phyloP scores from a whole-genome alignment of 345 rosid genomes.

The Lepidium aucheri region DNA sequence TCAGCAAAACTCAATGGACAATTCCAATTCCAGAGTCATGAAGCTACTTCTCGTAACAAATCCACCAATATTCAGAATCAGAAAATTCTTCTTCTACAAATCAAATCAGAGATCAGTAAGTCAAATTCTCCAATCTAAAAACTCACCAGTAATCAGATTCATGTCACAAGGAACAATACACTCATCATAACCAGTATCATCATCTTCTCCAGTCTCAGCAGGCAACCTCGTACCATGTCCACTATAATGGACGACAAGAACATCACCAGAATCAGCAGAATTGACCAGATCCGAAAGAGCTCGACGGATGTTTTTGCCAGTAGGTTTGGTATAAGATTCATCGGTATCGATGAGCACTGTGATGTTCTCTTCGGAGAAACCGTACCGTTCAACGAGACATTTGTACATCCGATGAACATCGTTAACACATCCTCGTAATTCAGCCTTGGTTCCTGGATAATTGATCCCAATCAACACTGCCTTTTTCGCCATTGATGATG shows the following conservation, averaged over 20 bases:
- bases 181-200: constrained; percentile 91
- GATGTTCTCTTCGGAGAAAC: constrained; percentile 58
- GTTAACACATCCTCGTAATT: constrained; percentile 82
- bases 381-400: constrained; percentile 63
- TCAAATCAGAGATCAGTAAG: background rate
- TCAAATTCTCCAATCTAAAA: background rate
- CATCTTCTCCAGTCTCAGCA: constrained; percentile 94
- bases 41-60: background rate
- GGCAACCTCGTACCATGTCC: constrained; percentile 98
- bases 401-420: constrained; percentile 65
- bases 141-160: constrained; percentile 86
- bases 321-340: constrained; percentile 49
- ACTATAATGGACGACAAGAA: constrained; percentile 82
- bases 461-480: constrained; percentile 83
- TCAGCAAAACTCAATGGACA: background rate
- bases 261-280: constrained; percentile 53
- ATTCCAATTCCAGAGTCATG: background rate
- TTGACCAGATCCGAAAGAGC: constrained; percentile 51
- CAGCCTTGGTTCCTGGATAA: constrained; percentile 85
- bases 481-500: constrained; percentile 48
- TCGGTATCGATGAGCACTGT: constrained; percentile 74
- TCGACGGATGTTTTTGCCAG: constrained; percentile 71
- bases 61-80: background rate
- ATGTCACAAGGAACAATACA: constrained; percentile 94
- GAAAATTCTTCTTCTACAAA: background rate